Conservation (phyloP, 2,329 filamentous ascomycete genomes). For the Venturia oleaginea region DNA sequence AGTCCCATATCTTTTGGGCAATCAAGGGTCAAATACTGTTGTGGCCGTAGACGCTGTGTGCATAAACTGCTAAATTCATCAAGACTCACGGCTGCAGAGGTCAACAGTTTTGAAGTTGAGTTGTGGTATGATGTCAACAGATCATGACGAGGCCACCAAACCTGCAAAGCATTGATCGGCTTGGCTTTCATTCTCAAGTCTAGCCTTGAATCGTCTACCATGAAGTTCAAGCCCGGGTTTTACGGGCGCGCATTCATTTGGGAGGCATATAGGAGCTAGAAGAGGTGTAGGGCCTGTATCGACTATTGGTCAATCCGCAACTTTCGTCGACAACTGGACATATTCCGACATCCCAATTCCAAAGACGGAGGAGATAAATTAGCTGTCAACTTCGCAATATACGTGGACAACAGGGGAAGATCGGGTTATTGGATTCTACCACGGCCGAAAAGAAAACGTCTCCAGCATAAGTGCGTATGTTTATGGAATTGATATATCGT, state of each 20-base stretch:
- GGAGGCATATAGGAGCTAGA: background rate
- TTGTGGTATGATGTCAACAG: background rate
- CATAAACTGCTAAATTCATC: background rate
- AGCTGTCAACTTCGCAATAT: background rate
- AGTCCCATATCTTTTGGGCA: background rate
- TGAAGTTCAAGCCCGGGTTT: background rate
- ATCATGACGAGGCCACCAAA: background rate
- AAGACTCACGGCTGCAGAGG: background rate
- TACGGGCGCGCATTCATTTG: background rate
- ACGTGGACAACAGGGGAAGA: background rate
- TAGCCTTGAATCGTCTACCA: background rate
- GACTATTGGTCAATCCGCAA: background rate
- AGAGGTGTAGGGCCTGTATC: background rate
- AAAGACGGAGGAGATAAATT: background rate
- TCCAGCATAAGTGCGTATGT: background rate
- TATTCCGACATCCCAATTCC: background rate
- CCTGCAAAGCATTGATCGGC: background rate
- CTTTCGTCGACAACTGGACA: background rate
- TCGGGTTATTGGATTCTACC: background rate
- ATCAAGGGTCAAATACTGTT: background rate
- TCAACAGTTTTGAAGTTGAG: background rate
- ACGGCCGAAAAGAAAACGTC: background rate
- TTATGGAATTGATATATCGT: background rate
- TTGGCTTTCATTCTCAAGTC: background rate
- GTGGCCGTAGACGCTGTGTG: background rate